Evolutionary conservation across 2,329 filamentous ascomycete genomes (phyloP).

Genomic region (Geosmithia morbida): DNA sequence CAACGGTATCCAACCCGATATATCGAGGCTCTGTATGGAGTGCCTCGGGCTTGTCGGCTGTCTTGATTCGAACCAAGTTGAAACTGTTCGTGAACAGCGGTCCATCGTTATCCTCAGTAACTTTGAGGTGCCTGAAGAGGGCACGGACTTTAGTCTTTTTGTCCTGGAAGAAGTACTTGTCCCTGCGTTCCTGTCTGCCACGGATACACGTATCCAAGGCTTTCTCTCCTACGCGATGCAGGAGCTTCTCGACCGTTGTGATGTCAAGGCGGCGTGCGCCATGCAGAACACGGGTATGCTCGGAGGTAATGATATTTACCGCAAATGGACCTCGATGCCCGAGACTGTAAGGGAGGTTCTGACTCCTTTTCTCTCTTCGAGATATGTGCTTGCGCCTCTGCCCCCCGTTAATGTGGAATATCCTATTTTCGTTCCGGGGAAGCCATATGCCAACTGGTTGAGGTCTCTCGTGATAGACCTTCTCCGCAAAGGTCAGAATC

Average conservation of each 20-base stretch:
- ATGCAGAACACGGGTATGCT: conserved; percentile 21
- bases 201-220: conserved; percentile 75
- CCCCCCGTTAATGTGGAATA: conserved; percentile 46
- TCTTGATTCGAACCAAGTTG: conserved; percentile 79
- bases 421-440: conserved; percentile 58
- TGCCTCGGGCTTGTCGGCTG: conserved; percentile 84
- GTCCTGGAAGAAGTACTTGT: conserved; percentile 79
- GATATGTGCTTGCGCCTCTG: conserved; percentile 58
- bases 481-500: conserved; percentile 60
- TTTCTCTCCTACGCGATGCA: conserved; percentile 94
- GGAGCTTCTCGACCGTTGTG: conserved; percentile 66
- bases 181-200: conserved; percentile 80
- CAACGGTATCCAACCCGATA: conserved; percentile 49
- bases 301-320: conserved; percentile 45
- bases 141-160: conserved; percentile 73
- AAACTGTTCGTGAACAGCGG: conserved; percentile 61
- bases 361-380: conserved; percentile 77
- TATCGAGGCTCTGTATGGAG: conserved; percentile 61
- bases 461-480: conserved; percentile 69
- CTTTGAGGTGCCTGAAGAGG: conserved; percentile 65
- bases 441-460: conserved; percentile 70
- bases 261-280: conserved; percentile 46
- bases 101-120: conserved; percentile 83
- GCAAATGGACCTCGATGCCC: conserved; percentile 66
- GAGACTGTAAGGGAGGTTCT: conserved; percentile 66